A percentile compares a stretch with the other conserved stretches of the same genome.
Evolutionary conservation across 2,329 filamentous ascomycete genomes (phyloP).

Genomic region (Tolypocladium inflatum): DNA sequence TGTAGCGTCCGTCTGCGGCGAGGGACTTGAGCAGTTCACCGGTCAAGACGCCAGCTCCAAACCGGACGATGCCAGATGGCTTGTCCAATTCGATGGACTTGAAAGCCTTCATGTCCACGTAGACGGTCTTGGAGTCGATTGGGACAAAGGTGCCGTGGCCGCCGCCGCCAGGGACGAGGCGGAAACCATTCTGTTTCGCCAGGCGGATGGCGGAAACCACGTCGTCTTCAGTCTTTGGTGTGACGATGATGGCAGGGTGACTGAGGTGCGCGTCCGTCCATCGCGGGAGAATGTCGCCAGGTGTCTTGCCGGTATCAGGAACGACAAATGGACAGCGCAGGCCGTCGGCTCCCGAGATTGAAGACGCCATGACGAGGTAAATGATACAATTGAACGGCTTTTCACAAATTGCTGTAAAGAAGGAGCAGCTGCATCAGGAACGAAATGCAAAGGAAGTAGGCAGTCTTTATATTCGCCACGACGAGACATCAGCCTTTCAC

Average conservation of each 20-base stretch:
- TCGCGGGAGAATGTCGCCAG: slow-evolving; percentile 7
- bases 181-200: slow-evolving; percentile 17
- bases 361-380: background rate
- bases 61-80: slow-evolving; percentile 9
- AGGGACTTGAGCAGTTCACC: slow-evolving; percentile 16
- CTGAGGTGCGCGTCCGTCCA: slow-evolving; percentile 21
- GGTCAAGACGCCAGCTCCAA: slow-evolving; percentile 19
- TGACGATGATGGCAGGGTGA: slow-evolving; percentile 16
- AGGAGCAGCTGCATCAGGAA: background rate
- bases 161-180: slow-evolving; percentile 17
- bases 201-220: slow-evolving; percentile 14
- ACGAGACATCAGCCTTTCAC: background rate
- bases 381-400: background rate
- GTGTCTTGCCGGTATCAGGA: background rate
- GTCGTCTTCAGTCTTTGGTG: slow-evolving; percentile 17
- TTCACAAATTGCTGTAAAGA: background rate
- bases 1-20: slow-evolving; percentile 18
- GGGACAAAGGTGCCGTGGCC: slow-evolving; percentile 21
- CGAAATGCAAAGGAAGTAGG: background rate
- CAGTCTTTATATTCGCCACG: background rate
- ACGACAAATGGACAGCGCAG: slow-evolving; percentile 5
- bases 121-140: slow-evolving; percentile 16
- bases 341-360: background rate
- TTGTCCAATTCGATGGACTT: slow-evolving; percentile 17
- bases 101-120: slow-evolving; percentile 23